A percentile compares a stretch with the other conserved stretches of the same genome.
Evolutionary conservation across 768 basidiomycete genomes (phyloP).

Genomic region (Tulasnella sp.): DNA sequence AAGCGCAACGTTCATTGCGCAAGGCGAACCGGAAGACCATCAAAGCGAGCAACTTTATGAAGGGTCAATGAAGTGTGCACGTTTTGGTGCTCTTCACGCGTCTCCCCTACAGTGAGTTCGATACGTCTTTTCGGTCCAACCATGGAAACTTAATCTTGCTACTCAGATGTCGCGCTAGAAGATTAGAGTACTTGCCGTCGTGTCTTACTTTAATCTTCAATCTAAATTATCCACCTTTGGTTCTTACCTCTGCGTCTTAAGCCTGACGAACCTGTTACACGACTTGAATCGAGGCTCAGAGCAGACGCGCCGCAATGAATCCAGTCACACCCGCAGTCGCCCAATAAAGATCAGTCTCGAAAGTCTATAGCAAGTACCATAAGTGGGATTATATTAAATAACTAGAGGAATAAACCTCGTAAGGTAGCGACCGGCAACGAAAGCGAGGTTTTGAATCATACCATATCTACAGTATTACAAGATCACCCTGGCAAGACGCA

Average conservation of each 20-base stretch:
- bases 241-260: neutral
- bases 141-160: neutral
- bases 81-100: neutral
- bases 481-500: slow-evolving; percentile 72
- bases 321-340: neutral
- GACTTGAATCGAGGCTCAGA: no score
- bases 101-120: neutral
- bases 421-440: neutral
- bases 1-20: slow-evolving; percentile 49
- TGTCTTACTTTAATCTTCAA: neutral
- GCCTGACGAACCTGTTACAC: neutral
- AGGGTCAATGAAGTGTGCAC: slow-evolving; percentile 57
- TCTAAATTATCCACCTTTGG: neutral
- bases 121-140: neutral
- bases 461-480: slow-evolving; percentile 59
- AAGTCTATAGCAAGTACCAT: neutral
- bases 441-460: neutral
- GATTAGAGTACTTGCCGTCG: neutral
- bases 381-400: slow-evolving; percentile 1
- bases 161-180: neutral
- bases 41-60: slow-evolving; percentile 83
- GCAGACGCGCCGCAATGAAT: neutral
- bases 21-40: slow-evolving; percentile 63
- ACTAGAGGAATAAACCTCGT: neutral
- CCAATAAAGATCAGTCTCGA: neutral